Percentiles rank a stretch among this genome's conserved stretches.
Evolutionary conservation across 257 asterid genomes (phyloP).

Genomic region (Solanum neorickii): DNA sequence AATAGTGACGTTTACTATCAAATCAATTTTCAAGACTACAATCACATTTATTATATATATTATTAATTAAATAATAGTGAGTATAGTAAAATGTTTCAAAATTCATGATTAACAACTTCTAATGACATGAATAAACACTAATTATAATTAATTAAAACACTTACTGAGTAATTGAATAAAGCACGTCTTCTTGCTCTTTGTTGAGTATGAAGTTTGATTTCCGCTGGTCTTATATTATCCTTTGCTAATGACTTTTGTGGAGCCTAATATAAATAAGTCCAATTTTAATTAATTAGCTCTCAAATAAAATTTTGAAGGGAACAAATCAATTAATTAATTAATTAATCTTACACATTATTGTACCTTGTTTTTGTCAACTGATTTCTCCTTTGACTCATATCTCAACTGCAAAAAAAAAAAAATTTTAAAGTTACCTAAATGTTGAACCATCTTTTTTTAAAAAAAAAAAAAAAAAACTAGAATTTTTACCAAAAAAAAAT

Average conservation of each 20-base stretch:
- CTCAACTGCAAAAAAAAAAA: constrained; percentile 1
- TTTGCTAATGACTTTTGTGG: constrained; percentile 25
- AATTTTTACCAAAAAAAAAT: too few relatives aligned
- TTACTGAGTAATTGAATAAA: constrained; percentile 50
- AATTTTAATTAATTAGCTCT: not conserved
- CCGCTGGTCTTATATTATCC: constrained; percentile 51
- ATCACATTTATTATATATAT: not conserved
- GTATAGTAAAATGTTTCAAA: not conserved
- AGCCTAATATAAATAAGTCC: constrained; percentile 3
- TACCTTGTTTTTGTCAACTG: constrained; percentile 13
- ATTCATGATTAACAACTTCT: not conserved
- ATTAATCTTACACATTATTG: not conserved
- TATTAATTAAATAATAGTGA: not conserved
- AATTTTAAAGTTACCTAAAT: not conserved
- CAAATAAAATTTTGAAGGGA: not conserved
- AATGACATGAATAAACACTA: not conserved
- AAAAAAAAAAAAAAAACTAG: not conserved
- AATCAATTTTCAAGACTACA: not conserved
- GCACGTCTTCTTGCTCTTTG: constrained; percentile 72
- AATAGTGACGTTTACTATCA: not conserved
- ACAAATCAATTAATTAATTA: not conserved
- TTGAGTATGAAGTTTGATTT: constrained; percentile 63
- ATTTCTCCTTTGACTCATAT: constrained; percentile 14
- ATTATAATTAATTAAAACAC: not conserved
- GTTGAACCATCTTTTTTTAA: not conserved